Conservation (phyloP, 2,329 filamentous ascomycete species). For the Sarocladiaceae sp. region DNA sequence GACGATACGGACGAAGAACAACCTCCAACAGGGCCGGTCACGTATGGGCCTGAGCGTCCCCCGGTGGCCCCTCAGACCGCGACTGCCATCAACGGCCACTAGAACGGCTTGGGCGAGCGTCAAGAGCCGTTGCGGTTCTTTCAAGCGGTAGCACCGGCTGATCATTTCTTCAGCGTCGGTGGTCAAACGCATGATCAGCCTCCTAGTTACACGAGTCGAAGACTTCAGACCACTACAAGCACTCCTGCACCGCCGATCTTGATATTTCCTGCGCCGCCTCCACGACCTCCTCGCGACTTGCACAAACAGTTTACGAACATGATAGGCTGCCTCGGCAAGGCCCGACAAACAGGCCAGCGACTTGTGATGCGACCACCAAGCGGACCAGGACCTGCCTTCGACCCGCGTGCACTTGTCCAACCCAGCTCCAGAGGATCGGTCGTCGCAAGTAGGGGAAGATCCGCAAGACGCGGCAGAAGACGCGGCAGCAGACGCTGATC, state of each 20-base stretch:
- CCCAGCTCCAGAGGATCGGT: neutral
- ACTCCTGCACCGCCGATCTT: too few relatives aligned
- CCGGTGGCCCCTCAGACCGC: conserved; percentile 26
- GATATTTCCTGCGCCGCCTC: too few relatives aligned
- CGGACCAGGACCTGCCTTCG: neutral
- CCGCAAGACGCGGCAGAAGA: neutral
- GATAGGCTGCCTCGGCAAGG: too few relatives aligned
- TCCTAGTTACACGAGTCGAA: too few relatives aligned
- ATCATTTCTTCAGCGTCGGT: too few relatives aligned
- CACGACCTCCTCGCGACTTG: too few relatives aligned
- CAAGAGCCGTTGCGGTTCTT: neutral
- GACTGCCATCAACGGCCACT: conserved; percentile 39
- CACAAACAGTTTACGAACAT: too few relatives aligned
- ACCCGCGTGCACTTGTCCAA: neutral
- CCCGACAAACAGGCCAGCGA: too few relatives aligned
- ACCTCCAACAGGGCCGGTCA: conserved; percentile 24
- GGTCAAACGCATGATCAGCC: neutral
- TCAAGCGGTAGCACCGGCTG: too few relatives aligned
- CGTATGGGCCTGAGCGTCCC: conserved; percentile 46
- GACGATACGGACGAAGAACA: conserved; percentile 56
- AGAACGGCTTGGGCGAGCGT: conserved; percentile 23
- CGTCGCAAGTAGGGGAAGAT: neutral
- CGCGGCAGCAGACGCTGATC: neutral
- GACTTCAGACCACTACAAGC: too few relatives aligned
- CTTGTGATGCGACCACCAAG: too few relatives aligned